These are phyloP conservation scores for Aspergillus steynii DNA, from an alignment of 495 filamentous ascomycete genomes.

Conservation along the genomic window DNA sequence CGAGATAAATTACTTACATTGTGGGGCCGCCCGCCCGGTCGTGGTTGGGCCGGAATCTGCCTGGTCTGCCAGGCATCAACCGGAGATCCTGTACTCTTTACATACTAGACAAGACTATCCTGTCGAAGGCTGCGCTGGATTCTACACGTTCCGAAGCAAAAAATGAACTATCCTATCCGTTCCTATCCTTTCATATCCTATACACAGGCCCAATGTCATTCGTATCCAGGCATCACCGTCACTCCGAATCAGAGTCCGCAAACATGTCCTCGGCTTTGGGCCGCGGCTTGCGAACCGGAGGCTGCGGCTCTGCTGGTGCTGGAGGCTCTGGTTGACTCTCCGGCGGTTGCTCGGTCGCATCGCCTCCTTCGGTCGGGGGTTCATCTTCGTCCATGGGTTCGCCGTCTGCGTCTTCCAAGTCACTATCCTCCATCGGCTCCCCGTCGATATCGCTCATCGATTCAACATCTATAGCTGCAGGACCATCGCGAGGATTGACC, in stretches of 20 bases:
- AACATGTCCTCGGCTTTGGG: conserved; percentile 95
- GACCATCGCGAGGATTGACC: conserved; percentile 19
- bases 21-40: conserved; percentile 5
- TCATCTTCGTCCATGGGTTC: conserved; percentile 52
- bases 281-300: conserved; percentile 52
- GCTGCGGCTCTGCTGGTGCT: conserved; percentile 25
- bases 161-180: not conserved
- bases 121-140: too few species aligned
- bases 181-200: not conserved
- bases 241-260: conserved; percentile 64
- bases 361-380: conserved; percentile 43
- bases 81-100: too few species aligned
- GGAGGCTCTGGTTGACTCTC: conserved; percentile 22
- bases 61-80: not conserved
- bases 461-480: conserved; percentile 35
- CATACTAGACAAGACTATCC: too few species aligned
- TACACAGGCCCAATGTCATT: not conserved
- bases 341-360: conserved; percentile 15
- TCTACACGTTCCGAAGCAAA: not conserved
- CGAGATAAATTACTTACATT: not conserved
- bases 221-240: conserved; percentile 6
- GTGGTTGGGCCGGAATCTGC: conserved; percentile 6
- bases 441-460: conserved; percentile 49
- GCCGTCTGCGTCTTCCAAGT: conserved; percentile 52
- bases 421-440: conserved; percentile 57